Evolutionary conservation across 768 basidiomycete species (phyloP), one percentile per base, ranked within the genome.

Genomic region (Leucocoprinus sp.): DNA sequence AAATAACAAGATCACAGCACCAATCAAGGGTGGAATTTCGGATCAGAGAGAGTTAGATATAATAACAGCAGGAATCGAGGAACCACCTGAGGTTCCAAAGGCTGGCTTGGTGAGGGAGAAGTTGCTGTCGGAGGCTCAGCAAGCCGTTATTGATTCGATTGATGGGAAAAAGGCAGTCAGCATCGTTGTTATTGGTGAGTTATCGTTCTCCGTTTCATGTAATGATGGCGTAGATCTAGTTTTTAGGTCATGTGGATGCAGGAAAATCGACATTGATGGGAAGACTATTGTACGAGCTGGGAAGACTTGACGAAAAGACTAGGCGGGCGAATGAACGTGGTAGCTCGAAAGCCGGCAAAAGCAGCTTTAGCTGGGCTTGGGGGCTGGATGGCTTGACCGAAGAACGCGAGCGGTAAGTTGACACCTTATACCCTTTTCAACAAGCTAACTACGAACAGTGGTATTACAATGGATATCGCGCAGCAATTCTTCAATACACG

Each of bases 241-340:
- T 17, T 26, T 2, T 54, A 97, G 95, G 96, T 29, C 96, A 99
- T 57, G 96, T 99, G 50, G 96, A 99, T 65, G 96, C 96, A 14
- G 96, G 96, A 19, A 99, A 99, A 63, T 96, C 93, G 4, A 99
- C 96, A 1, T 66, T 99, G 21, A 97, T 98, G 91, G 96, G 96
- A 1, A 73, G 95, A 45, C 57, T 99, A 48, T 57, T 98, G 42
- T 97, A 97, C 60, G 96, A 98, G 52, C 72, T 95, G 1, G 96
- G 96, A 11, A 73, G 76, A 53, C 60, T 97, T 39, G 85, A 87
- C 50, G 93, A 98, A 56, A 92, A 89, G 64, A 82, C 81, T 12
- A 78, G 82, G 43, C 65, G 76, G 29, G 78, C 82, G 9, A 97
- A 95, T 57, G 93, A 97, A 62, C 71, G 92, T 50, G 93, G 86